Evolutionary conservation across 2,329 filamentous ascomycete genomes (phyloP).

Genomic region (Claviceps sp.): DNA sequence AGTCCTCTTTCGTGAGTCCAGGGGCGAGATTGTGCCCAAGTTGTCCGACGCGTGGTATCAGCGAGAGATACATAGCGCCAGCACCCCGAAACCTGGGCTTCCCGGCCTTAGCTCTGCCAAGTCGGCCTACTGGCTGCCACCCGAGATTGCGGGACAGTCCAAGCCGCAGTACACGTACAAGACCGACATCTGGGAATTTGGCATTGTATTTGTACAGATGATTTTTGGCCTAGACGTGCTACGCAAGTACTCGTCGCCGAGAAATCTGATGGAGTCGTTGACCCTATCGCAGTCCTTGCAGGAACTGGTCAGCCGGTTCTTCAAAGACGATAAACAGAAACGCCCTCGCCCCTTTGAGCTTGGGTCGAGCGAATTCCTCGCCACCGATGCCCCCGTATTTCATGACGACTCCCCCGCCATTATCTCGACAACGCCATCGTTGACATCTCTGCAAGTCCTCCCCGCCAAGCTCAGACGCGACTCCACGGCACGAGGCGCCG

Average conservation of each 20-base stretch:
- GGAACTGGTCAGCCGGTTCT: constrained; percentile 72
- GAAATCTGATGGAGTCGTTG: constrained; percentile 55
- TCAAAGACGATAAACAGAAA: constrained; percentile 72
- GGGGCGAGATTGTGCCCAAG: constrained; percentile 58
- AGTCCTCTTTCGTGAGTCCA: constrained; percentile 56
- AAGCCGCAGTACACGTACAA: constrained; percentile 57
- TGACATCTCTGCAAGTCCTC: constrained; percentile 26
- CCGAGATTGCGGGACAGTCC: constrained; percentile 54
- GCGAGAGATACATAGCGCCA: constrained; percentile 49
- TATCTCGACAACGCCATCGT: constrained; percentile 29
- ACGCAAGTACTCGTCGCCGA: constrained; percentile 67
- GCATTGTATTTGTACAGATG: constrained; percentile 87
- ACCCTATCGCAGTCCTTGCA: constrained; percentile 61
- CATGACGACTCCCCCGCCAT: constrained; percentile 29
- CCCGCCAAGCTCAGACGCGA: constrained; percentile 45
- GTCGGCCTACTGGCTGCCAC: constrained; percentile 72
- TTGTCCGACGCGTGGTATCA: constrained; percentile 64
- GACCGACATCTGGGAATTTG: constrained; percentile 91
- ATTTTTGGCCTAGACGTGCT: constrained; percentile 71
- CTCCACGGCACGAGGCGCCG: constrained; percentile 38
- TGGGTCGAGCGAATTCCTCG: constrained; percentile 50
- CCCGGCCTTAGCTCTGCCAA: constrained; percentile 47
- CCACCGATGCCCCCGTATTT: constrained; percentile 49
- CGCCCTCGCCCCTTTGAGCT: constrained; percentile 69
- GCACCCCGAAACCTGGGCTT: constrained; percentile 36